A percentile compares a stretch with the other conserved stretches of the same genome.
These are phyloP conservation scores for Calocybe gambosa DNA, from an alignment of 1,284 basidiomycete genomes.

Conservation along the genomic window DNA sequence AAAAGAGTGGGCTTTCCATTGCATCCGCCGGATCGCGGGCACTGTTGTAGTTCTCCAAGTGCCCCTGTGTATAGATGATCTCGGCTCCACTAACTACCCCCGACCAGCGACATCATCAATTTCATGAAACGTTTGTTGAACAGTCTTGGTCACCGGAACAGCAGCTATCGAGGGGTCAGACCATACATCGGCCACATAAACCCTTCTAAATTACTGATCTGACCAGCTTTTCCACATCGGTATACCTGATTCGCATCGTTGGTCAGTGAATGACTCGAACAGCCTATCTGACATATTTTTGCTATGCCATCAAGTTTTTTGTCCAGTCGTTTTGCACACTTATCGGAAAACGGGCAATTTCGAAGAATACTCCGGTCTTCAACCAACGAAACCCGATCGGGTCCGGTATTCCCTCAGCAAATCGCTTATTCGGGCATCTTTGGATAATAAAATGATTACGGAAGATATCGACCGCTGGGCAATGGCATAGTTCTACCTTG, in stretches of 20 bases:
- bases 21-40: conserved; percentile 7
- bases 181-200: conserved; percentile 13
- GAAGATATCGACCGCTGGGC: background rate
- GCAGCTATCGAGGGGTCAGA: conserved; percentile 8
- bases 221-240: conserved; percentile 1
- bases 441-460: background rate
- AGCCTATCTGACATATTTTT: background rate
- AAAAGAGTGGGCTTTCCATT: conserved; percentile 7
- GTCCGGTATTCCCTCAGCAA: background rate
- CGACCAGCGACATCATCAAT: conserved; percentile 3
- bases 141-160: conserved; percentile 11
- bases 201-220: conserved; percentile 7
- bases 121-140: conserved; percentile 12
- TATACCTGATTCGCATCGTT: background rate
- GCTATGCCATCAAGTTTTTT: conserved; percentile 4
- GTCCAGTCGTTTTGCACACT: background rate
- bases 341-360: background rate
- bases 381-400: background rate
- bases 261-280: background rate
- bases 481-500: background rate
- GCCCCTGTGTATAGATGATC: conserved; percentile 6
- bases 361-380: background rate
- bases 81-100: background rate
- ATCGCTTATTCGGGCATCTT: background rate
- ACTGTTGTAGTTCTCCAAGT: conserved; percentile 3